Conservation (phyloP, 139 green algal genomes). For the Volvox reticuliferus region DNA sequence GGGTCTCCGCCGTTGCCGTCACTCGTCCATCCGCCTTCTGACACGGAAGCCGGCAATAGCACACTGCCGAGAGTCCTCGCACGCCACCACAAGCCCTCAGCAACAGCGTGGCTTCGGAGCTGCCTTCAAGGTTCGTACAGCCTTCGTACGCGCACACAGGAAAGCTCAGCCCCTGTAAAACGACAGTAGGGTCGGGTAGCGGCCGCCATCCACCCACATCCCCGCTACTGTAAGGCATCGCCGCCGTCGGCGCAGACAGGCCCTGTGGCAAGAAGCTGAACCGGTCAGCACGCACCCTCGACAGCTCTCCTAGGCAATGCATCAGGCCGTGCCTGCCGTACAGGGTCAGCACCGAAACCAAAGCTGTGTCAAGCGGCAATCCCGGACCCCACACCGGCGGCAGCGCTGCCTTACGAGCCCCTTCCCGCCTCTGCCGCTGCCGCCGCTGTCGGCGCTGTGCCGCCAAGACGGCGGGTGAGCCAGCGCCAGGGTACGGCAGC, state of each 20-base stretch:
- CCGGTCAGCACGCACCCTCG: neutral
- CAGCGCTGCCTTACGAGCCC: neutral
- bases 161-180: neutral
- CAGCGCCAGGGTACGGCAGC: neutral
- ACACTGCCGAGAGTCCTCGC: neutral
- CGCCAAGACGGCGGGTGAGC: neutral
- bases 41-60: neutral
- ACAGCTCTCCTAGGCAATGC: neutral
- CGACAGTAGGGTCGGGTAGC: neutral
- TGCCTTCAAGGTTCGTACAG: neutral
- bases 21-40: neutral
- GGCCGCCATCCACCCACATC: neutral
- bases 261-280: constrained; percentile 7
- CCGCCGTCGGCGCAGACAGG: neutral
- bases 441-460: neutral
- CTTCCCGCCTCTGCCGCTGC: neutral
- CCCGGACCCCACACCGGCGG: neutral
- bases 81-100: neutral
- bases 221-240: neutral
- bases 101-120: neutral
- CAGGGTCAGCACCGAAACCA: neutral
- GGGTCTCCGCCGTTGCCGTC: neutral
- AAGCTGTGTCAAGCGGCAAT: neutral
- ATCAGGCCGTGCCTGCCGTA: neutral
- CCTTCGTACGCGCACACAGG: neutral